Evolutionary conservation across 192 early-diverging fungal genomes (phyloP).

Genomic region (Linnemannia elongata): DNA sequence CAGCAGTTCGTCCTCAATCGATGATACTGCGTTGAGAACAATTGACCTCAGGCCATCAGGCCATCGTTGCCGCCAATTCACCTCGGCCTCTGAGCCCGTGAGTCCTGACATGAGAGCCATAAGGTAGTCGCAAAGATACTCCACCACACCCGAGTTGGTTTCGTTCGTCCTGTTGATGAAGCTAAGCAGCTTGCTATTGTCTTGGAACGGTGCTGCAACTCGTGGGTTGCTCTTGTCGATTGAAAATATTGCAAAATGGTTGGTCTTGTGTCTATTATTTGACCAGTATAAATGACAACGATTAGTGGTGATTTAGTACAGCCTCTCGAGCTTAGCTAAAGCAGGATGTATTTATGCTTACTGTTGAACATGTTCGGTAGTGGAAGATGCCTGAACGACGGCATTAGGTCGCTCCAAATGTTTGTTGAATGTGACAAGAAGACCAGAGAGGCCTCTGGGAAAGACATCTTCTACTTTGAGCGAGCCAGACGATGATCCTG

Average conservation of each 20-base stretch:
- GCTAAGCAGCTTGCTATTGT: not conserved
- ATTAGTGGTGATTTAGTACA: not conserved
- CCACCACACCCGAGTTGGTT: constrained; percentile 38
- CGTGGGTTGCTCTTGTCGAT: constrained; percentile 18
- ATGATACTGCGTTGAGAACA: not conserved
- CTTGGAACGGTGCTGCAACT: constrained; percentile 12
- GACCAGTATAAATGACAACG: not conserved
- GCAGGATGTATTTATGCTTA: not conserved
- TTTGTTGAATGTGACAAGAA: constrained; percentile 43
- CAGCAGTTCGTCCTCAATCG: constrained; percentile 32
- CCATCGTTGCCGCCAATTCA: constrained; percentile 44
- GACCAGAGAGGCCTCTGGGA: constrained; percentile 24
- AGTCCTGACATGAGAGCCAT: constrained; percentile 18
- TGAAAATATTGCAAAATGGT: constrained; percentile 54
- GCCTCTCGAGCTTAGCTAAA: not conserved
- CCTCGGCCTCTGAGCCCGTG: not conserved
- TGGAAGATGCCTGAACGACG: constrained; percentile 33
- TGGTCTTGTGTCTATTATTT: constrained; percentile 38
- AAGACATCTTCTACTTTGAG: constrained; percentile 20
- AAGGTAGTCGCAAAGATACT: constrained; percentile 40
- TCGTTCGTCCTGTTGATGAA: constrained; percentile 36
- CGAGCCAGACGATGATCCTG: not conserved
- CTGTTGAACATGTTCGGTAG: constrained; percentile 45
- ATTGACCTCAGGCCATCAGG: constrained; percentile 20
- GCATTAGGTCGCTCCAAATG: constrained; percentile 48